phyloP scores from a whole-genome alignment of 345 rosid genomes.

The Linum usitatissimum region DNA sequence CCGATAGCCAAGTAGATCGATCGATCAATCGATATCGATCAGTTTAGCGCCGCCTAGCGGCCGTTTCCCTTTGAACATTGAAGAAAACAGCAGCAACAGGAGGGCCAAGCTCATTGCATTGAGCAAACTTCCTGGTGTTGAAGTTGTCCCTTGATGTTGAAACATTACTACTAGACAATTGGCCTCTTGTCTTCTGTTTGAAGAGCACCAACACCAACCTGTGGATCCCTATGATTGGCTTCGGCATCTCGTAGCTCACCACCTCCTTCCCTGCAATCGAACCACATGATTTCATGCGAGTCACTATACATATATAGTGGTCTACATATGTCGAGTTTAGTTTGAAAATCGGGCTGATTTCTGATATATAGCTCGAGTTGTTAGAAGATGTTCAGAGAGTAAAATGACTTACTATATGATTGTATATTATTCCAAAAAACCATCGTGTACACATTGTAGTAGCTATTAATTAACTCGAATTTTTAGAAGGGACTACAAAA shows the following conservation, averaged over 20 bases:
- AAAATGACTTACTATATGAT: too few relatives aligned
- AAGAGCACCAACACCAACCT: conserved; percentile 75
- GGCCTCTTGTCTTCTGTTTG: conserved; percentile 56
- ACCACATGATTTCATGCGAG: not conserved
- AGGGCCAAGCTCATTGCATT: conserved; percentile 57
- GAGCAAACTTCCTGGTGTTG: conserved; percentile 60
- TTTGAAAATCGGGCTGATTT: too few relatives aligned
- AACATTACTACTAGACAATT: conserved; percentile 22
- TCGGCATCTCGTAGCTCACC: conserved; percentile 77
- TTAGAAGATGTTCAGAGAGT: too few relatives aligned
- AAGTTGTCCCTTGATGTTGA: conserved; percentile 61
- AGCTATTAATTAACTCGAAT: too few relatives aligned
- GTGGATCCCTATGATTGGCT: conserved; percentile 93
- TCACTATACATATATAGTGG: too few relatives aligned
- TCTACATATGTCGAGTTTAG: too few relatives aligned
- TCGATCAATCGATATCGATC: not conserved
- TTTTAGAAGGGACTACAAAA: too few relatives aligned
- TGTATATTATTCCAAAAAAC: too few relatives aligned
- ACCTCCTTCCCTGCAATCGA: conserved; percentile 46
- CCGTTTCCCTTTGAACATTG: conserved; percentile 88
- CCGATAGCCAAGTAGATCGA: too few relatives aligned
- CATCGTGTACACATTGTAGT: too few relatives aligned
- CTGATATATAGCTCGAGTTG: too few relatives aligned
- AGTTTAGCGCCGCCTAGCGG: conserved; percentile 76
- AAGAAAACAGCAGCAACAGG: conserved; percentile 91